Conservation (phyloP, 1,284 basidiomycete species). For the Pseudozyma sp. region DNA sequence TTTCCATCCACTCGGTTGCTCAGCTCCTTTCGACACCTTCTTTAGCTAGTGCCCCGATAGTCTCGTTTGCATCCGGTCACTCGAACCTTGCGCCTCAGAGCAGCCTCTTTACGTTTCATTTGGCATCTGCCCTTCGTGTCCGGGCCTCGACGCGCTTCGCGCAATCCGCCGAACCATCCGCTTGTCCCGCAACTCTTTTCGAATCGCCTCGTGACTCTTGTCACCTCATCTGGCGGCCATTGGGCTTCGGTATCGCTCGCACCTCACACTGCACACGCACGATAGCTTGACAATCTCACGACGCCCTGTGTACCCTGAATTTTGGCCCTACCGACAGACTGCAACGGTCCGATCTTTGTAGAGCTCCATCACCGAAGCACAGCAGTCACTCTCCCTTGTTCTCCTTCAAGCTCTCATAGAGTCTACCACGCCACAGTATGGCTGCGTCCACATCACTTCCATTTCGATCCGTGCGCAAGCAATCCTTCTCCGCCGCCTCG, state of each 20-base stretch:
- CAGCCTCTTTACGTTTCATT: slow-evolving; percentile 8
- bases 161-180: slow-evolving; percentile 7
- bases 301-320: no score
- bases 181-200: not conserved
- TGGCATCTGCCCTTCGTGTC: not conserved
- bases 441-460: slow-evolving; percentile 46
- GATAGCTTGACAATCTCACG: no score
- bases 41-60: slow-evolving; percentile 5
- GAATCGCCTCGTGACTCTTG: not conserved
- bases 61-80: slow-evolving; percentile 12
- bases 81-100: not conserved
- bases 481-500: slow-evolving; percentile 39
- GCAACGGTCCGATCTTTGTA: not conserved
- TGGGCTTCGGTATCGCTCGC: no score
- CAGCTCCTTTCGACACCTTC: not conserved
- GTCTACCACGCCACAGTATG: slow-evolving; percentile 13
- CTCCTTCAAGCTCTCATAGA: not conserved
- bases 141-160: slow-evolving; percentile 2
- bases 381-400: slow-evolving; percentile 7
- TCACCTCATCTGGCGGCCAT: not conserved
- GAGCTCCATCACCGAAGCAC: not conserved
- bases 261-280: no score
- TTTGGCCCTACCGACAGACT: not conserved
- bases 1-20: slow-evolving; percentile 8
- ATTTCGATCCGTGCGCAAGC: slow-evolving; percentile 47